Evolutionary conservation across 129 eudicot genomes (phyloP).

Genomic region (Flaveria brownii): DNA sequence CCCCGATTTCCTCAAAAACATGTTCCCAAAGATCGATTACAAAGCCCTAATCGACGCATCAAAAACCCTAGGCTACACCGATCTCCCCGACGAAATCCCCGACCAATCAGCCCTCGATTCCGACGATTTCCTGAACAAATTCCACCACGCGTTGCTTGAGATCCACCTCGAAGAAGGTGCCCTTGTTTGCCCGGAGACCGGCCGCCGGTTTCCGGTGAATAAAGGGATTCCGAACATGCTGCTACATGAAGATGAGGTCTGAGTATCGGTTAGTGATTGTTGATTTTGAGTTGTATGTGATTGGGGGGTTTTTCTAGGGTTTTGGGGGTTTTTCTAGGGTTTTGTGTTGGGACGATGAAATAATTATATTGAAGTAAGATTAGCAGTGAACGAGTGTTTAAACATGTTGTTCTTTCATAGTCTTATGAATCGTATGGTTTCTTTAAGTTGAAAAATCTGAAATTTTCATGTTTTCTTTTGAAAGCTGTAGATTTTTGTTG

Average conservation of each 20-base stretch:
- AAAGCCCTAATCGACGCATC: constrained; percentile 75
- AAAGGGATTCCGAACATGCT: constrained; percentile 97
- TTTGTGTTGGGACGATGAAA: not conserved
- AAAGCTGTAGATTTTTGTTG: too few species aligned
- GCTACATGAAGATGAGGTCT: constrained; percentile 94
- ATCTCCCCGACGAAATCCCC: constrained; percentile 65
- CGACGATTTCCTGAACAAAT: constrained; percentile 64
- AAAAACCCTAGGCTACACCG: constrained; percentile 62
- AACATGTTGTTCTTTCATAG: too few species aligned
- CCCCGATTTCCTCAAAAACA: constrained; percentile 73
- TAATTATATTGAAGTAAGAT: too few species aligned
- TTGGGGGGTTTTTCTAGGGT: not conserved
- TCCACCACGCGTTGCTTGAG: constrained; percentile 91
- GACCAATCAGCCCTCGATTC: constrained; percentile 61
- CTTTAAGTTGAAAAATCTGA: too few species aligned
- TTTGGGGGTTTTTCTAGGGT: constrained; percentile 10
- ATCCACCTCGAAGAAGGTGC: constrained; percentile 92
- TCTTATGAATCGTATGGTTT: too few species aligned
- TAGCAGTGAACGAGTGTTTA: too few species aligned
- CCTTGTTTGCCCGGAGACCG: constrained; percentile 91
- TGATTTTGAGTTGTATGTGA: too few species aligned
- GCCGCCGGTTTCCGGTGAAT: constrained; percentile 74
- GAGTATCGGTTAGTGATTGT: constrained; percentile 4
- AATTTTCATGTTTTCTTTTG: too few species aligned
- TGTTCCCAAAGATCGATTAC: constrained; percentile 81